Evolutionary conservation across 495 filamentous ascomycete genomes (phyloP).

Genomic region (Xylaria castorea): DNA sequence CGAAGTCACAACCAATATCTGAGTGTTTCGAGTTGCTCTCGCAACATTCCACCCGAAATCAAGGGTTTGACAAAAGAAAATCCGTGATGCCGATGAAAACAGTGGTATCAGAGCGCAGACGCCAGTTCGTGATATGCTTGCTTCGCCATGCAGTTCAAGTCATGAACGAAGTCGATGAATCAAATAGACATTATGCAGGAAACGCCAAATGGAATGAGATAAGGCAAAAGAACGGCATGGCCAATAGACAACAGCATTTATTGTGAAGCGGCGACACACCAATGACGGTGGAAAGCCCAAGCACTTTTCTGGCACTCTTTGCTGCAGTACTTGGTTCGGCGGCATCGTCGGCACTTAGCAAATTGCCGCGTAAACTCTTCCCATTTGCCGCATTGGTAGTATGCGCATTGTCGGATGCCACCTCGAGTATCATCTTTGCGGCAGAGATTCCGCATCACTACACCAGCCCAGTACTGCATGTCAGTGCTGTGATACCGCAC

Average conservation of each 20-base stretch:
- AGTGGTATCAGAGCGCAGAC: conserved; percentile 46
- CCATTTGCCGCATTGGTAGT: conserved; percentile 98
- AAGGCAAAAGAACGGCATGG: conserved; percentile 38
- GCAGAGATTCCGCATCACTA: conserved; percentile 98
- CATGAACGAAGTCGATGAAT: conserved; percentile 42
- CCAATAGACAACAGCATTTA: conserved; percentile 41
- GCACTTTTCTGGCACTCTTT: conserved; percentile 99
- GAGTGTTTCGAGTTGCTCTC: conserved; percentile 13
- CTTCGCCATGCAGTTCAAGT: conserved; percentile 48
- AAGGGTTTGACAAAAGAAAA: conserved; percentile 35
- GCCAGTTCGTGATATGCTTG: conserved; percentile 49
- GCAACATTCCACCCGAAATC: conserved; percentile 9
- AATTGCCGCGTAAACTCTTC: conserved; percentile 95
- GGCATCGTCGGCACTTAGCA: conserved; percentile 95
- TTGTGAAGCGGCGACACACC: conserved; percentile 82
- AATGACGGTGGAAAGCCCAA: conserved; percentile 97
- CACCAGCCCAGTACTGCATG: conserved; percentile 99
- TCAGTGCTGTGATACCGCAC: conserved; percentile 91
- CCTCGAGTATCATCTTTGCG: conserved; percentile 94
- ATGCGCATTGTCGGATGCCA: conserved; percentile 94
- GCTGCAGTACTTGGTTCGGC: conserved; percentile 98
- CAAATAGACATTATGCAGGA: conserved; percentile 47
- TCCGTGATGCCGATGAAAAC: conserved; percentile 45
- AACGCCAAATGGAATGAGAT: conserved; percentile 40
- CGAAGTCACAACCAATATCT: background rate